phyloP scores from a whole-genome alignment of 768 basidiomycete genomes.

The Dioszegia crocea region DNA sequence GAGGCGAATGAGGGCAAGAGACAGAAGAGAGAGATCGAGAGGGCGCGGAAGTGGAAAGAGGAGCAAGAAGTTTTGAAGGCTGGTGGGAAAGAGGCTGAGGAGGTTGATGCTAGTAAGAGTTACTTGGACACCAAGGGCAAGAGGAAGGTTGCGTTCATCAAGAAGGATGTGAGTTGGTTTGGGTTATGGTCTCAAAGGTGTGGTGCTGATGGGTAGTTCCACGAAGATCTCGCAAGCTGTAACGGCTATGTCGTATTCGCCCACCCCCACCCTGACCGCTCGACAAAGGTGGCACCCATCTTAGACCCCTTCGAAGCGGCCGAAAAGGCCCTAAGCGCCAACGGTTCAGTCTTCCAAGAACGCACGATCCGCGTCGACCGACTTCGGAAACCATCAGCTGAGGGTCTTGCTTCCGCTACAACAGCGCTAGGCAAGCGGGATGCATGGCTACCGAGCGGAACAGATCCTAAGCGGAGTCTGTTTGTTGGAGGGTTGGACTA shows the following conservation, averaged over 20 bases:
- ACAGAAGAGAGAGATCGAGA: slow-evolving; percentile 44
- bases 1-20: slow-evolving; percentile 37
- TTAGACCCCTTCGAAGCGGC: slow-evolving; percentile 61
- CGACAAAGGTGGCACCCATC: slow-evolving; percentile 49
- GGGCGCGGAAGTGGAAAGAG: slow-evolving; percentile 47
- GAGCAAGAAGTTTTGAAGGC: slow-evolving; percentile 53
- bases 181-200: too few relatives aligned
- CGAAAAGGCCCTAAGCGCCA: slow-evolving; percentile 58
- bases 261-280: slow-evolving; percentile 54
- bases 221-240: slow-evolving; percentile 67
- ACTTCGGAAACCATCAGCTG: slow-evolving; percentile 52
- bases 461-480: slow-evolving; percentile 73
- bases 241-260: slow-evolving; percentile 92
- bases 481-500: slow-evolving; percentile 95
- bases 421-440: slow-evolving; percentile 46
- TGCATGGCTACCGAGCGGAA: slow-evolving; percentile 42
- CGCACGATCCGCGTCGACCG: slow-evolving; percentile 75
- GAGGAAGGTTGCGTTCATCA: slow-evolving; percentile 90
- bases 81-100: slow-evolving; percentile 51
- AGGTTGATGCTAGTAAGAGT: slow-evolving; percentile 53
- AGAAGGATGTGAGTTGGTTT: slow-evolving; percentile 60
- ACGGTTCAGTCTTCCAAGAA: slow-evolving; percentile 71
- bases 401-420: slow-evolving; percentile 41
- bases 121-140: slow-evolving; percentile 79
- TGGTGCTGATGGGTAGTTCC: slow-evolving; percentile 56